Conservation (phyloP, 2,329 filamentous ascomycete genomes). For the Ilyonectria sp. region DNA sequence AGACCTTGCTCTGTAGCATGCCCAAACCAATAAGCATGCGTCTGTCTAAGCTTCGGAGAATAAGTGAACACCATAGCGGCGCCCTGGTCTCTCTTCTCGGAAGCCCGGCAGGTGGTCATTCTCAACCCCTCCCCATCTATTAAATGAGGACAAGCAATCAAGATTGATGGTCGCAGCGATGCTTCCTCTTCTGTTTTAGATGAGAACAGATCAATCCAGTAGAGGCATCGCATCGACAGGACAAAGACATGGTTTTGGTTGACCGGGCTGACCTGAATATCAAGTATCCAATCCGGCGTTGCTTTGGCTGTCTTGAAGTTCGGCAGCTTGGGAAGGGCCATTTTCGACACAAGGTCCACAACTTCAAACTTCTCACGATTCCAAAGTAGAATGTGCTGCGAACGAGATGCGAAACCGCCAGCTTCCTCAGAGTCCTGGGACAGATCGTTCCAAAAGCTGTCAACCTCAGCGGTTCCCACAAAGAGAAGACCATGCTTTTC, state of each 20-base stretch:
- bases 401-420: slow-evolving; percentile 29
- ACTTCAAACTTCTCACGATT: slow-evolving; percentile 53
- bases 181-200: slow-evolving; percentile 26
- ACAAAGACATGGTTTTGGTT: slow-evolving; percentile 69
- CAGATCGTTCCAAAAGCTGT: slow-evolving; percentile 41
- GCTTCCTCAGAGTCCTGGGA: slow-evolving; percentile 27
- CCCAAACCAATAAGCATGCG: slow-evolving; percentile 56
- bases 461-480: slow-evolving; percentile 51
- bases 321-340: slow-evolving; percentile 47
- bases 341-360: slow-evolving; percentile 55
- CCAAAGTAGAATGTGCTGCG: slow-evolving; percentile 54
- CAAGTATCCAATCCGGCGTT: slow-evolving; percentile 64
- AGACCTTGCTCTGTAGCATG: slow-evolving; percentile 41
- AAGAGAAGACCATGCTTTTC: slow-evolving; percentile 62
- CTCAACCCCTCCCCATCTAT: slow-evolving; percentile 45
- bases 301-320: slow-evolving; percentile 42
- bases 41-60: slow-evolving; percentile 50
- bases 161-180: slow-evolving; percentile 39
- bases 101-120: slow-evolving; percentile 50
- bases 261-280: slow-evolving; percentile 65
- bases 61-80: slow-evolving; percentile 53
- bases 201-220: slow-evolving; percentile 62
- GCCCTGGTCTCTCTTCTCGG: slow-evolving; percentile 36
- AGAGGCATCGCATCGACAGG: slow-evolving; percentile 68
- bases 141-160: slow-evolving; percentile 51